Conservation (phyloP, 169 alveolate species). For the Plasmodium relictum region DNA sequence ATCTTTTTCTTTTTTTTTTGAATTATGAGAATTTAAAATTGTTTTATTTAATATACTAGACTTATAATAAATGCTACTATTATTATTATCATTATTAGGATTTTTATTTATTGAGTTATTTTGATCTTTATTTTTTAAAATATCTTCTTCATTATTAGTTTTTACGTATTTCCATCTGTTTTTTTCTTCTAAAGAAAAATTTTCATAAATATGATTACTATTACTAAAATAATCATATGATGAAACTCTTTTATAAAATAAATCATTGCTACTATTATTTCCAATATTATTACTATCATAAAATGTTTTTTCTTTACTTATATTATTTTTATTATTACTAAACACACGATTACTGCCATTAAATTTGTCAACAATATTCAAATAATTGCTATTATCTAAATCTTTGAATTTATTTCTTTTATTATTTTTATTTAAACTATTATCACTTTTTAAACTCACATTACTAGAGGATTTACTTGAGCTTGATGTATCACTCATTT, state of each 20-base stretch:
- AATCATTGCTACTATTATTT: constrained; percentile 28
- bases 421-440: background rate
- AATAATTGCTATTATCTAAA: constrained; percentile 26
- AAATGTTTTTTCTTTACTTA: constrained; percentile 9
- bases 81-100: background rate
- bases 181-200: constrained; percentile 4
- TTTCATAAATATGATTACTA: constrained; percentile 12
- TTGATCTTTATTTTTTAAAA: background rate
- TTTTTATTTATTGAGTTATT: background rate
- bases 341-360: constrained; percentile 4
- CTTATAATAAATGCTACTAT: background rate
- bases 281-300: constrained; percentile 38
- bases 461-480: constrained; percentile 22
- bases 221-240: constrained; percentile 2
- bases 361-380: constrained; percentile 18
- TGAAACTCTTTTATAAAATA: constrained; percentile 10
- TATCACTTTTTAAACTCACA: constrained; percentile 32
- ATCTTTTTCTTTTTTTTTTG: background rate
- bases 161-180: background rate
- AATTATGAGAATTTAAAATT: background rate
- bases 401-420: background rate
- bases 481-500: background rate
- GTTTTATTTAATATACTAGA: constrained; percentile 6
- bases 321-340: background rate
- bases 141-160: background rate